Base-by-base conservation (phyloP, 2,329 filamentous ascomycete species). In the Aspergillus neoniger region DNA sequence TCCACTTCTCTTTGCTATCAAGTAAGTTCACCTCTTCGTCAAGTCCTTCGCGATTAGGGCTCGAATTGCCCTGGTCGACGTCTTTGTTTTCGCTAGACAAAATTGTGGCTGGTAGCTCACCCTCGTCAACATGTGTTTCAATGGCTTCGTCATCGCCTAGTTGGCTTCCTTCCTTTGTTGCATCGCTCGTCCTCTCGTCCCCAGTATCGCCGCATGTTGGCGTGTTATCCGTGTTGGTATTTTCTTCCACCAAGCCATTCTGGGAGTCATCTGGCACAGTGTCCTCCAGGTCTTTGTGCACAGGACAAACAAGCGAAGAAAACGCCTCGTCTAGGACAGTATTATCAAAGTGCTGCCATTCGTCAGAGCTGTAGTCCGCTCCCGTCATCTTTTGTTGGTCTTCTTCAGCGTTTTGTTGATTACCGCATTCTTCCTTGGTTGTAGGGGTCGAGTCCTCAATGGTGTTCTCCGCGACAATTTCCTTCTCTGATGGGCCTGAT, bases 21-120 rank as follows among this genome's bases (percentile, higher is more conserved):
- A 0, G 0, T 10, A 15, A 19, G 3, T 19, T 43, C n/a, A 5
- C 39, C n/a, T n/a, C 8, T 17, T 19, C 2, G 9, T 43, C 8
- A 17, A 17, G 6, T 43, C 0, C 3, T 43, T 43, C n/a, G 15
- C 0, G 6, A 17, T n/a, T 17, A 10, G n/a, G 0, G 1, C 1
- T 32, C 1, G 30, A 43, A n/a, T n/a, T 19, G 39, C n/a, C 2
- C 6, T 19, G n/a, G 17, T 43, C 8, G n/a, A 17, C 17, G 1
- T 21, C 41, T 12, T 43, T 9, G 3, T 2, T 43, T 21, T 43
- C 41, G 17, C 9, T 2, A 8, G 41, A 21, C 8, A 12, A 9
- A 10, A 5, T 43, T n/a, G 17, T 5, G 6, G 0, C 41, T 9
- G 17, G 1, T 9, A 7, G 41, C 0, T 1, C 17, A 17, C 7